Base-by-base conservation (phyloP, 1,284 basidiomycete genomes). In the Leccinum subrobustum region DNA sequence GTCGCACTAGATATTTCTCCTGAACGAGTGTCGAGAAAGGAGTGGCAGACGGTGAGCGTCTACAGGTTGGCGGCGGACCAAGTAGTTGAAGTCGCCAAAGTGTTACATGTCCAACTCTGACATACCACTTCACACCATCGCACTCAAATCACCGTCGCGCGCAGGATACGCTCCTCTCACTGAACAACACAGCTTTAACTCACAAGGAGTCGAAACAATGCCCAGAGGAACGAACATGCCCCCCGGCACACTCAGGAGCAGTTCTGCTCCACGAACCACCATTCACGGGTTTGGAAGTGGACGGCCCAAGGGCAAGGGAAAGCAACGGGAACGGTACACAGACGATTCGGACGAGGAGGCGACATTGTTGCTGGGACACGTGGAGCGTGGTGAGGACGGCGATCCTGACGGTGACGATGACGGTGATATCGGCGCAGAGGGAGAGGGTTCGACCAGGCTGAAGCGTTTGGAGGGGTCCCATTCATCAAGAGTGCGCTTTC, bases 121-220 rank as follows among this genome's bases (percentile, higher is more conserved):
- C 78, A 90, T 90, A 74, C 86, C 85, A 53, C 77, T 91, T 62
- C 84, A 79, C 68, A 78, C 79, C 67, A 76, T 90, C 70, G 76
- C 81, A 81, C 77, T 79, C 73, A 78, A 65, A 65, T 70, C 75
- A 65, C 76, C 77, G 68, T 68, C 76, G 63, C 77, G 76, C 73
- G 70, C 77, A 64, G 79, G 78, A 61, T 84, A 85, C 75, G 68
- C 76, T 64, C 78, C 77, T 67, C 76, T 85, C 53, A 68, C 64
- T 61, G 72, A 74, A 64, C 70, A 75, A 65, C 71, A 76, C 63
- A 70, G 71, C 62, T 65, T 73, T 63, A 69, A 73, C 64, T 67
- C 71, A 58, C 67, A 61, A 55, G 33, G 5, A 58, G 67, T 63
- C 61, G 64, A 58, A 61, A 55, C 58, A 60, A 67, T 63, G 64